These are phyloP conservation scores for Pseudoscleropodium purum DNA, from an alignment of 225 moss, liverwort and hornwort genomes.

Conservation along the genomic window DNA sequence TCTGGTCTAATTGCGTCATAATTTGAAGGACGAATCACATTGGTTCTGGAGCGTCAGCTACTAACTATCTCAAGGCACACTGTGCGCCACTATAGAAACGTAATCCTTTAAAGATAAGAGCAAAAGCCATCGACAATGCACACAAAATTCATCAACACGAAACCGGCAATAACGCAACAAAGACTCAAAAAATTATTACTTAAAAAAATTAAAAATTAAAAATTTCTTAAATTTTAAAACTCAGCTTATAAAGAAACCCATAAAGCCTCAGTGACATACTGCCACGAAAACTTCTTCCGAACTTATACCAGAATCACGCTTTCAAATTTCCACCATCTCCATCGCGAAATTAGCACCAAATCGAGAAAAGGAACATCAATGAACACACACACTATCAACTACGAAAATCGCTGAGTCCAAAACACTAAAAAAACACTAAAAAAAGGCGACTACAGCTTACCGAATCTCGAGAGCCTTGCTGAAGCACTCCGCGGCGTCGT, in stretches of 20 bases:
- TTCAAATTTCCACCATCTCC: neutral
- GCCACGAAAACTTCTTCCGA: neutral
- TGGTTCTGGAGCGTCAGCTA: neutral
- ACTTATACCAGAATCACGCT: neutral
- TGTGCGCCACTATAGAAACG: neutral
- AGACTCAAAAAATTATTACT: neutral
- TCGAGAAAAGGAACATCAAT: neutral
- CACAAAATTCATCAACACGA: neutral
- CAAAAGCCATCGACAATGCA: neutral
- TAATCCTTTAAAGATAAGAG: neutral
- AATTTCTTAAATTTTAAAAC: neutral
- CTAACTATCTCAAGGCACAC: neutral
- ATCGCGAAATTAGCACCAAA: neutral
- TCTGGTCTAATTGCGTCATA: neutral
- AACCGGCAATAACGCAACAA: neutral
- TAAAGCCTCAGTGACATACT: neutral
- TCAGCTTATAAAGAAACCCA: neutral
- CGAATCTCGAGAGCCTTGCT: constrained; percentile 89
- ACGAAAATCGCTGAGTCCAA: neutral
- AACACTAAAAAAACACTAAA: neutral
- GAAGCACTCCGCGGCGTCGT: constrained; percentile 74
- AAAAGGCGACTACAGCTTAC: constrained; percentile 4
- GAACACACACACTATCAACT: neutral
- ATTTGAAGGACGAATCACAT: neutral
- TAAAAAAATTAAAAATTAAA: no score